phyloP scores from a whole-genome alignment of 1,284 basidiomycete species.

The Marasmius fiardii region DNA sequence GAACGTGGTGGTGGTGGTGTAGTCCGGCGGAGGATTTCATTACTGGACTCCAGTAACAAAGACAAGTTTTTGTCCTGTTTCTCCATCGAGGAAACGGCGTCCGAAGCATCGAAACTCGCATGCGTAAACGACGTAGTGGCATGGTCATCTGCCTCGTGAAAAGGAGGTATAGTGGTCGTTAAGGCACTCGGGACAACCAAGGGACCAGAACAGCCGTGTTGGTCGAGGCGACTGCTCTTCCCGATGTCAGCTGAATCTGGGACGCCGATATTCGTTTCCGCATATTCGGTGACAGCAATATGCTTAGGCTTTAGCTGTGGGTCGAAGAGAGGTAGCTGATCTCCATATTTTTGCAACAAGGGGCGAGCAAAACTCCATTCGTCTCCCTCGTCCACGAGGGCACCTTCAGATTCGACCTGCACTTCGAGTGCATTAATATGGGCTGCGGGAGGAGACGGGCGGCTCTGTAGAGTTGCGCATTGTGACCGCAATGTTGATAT shows the following conservation, averaged over 20 bases:
- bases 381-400: constrained; percentile 26
- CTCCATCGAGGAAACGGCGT: not conserved
- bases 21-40: no score
- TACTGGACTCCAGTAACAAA: no score
- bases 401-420: constrained; percentile 13
- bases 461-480: constrained; percentile 29
- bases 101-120: not conserved
- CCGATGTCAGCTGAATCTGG: not conserved
- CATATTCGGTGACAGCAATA: not conserved
- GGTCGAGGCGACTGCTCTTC: not conserved
- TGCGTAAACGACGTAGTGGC: not conserved
- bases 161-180: not conserved
- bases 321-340: not conserved
- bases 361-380: constrained; percentile 47
- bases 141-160: not conserved
- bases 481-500: constrained; percentile 43
- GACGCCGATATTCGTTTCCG: not conserved
- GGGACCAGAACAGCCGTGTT: not conserved
- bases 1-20: constrained; percentile 14
- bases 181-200: not conserved
- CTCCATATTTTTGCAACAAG: constrained; percentile 26
- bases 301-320: not conserved
- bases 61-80: not conserved
- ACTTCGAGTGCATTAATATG: constrained; percentile 14
- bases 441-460: constrained; percentile 14